These are phyloP conservation scores for Aspergillus incahuasiensis DNA, from an alignment of 495 filamentous ascomycete genomes.

Conservation along the genomic window DNA sequence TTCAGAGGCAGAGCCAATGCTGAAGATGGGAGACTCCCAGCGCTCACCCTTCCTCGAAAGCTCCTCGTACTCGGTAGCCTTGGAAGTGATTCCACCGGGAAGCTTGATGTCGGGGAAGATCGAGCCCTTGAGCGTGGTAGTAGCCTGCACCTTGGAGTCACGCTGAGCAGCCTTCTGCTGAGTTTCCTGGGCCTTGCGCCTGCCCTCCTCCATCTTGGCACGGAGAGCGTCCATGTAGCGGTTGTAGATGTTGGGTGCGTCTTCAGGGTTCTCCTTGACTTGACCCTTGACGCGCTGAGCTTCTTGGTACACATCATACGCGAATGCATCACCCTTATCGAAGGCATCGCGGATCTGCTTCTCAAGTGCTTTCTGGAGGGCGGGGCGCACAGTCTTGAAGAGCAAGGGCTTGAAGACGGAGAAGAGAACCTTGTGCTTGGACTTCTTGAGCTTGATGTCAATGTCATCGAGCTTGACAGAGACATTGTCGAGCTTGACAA, in stretches of 20 bases:
- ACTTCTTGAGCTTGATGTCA: slow-evolving; percentile 87
- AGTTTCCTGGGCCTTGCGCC: slow-evolving; percentile 55
- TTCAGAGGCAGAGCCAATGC: slow-evolving; percentile 72
- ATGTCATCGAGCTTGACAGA: slow-evolving; percentile 79
- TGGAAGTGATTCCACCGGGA: slow-evolving; percentile 85
- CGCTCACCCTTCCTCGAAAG: slow-evolving; percentile 81
- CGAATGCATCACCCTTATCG: slow-evolving; percentile 61
- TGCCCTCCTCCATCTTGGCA: slow-evolving; percentile 64
- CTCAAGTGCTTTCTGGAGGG: slow-evolving; percentile 80
- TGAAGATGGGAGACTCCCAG: slow-evolving; percentile 95
- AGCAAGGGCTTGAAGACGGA: slow-evolving; percentile 82
- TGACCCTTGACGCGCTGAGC: slow-evolving; percentile 67
- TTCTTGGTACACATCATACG: slow-evolving; percentile 75
- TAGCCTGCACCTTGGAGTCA: slow-evolving; percentile 71
- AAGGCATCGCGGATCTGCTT: slow-evolving; percentile 80
- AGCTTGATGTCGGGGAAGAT: slow-evolving; percentile 86
- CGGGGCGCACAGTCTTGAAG: slow-evolving; percentile 77
- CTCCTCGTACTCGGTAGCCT: slow-evolving; percentile 92
- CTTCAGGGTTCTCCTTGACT: slow-evolving; percentile 65
- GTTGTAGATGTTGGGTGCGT: slow-evolving; percentile 78
- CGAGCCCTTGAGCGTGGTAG: slow-evolving; percentile 82
- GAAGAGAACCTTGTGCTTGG: slow-evolving; percentile 90
- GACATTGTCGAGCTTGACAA: slow-evolving; percentile 92
- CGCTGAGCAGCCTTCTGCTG: slow-evolving; percentile 44
- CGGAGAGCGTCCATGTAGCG: slow-evolving; percentile 77